A percentile compares a stretch with the other conserved stretches of the same genome.
phyloP scores from a whole-genome alignment of 352 stramenopile genomes.

The Phytophthora colocasiae region DNA sequence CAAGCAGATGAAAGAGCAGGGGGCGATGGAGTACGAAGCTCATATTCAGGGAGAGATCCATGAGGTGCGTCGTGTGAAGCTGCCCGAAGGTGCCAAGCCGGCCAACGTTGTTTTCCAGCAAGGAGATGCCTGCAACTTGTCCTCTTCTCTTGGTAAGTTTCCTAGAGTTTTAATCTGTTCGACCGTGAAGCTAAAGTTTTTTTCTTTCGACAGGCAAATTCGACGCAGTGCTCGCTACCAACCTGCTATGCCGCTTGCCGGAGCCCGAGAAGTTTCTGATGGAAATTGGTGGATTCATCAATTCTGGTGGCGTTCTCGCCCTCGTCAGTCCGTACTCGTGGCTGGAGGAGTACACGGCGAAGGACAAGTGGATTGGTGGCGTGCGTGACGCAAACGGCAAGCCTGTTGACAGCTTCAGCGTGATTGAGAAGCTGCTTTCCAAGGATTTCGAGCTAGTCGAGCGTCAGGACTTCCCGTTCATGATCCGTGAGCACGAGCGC shows the following conservation, averaged over 20 bases:
- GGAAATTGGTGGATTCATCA: constrained; percentile 87
- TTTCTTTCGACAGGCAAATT: constrained; percentile 75
- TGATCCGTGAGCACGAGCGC: constrained; percentile 93
- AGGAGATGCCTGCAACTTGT: constrained; percentile 94
- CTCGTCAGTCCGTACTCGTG: constrained; percentile 98
- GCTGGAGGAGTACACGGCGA: constrained; percentile 96
- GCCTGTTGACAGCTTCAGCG: constrained; percentile 72
- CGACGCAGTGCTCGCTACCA: constrained; percentile 95
- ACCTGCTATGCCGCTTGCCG: constrained; percentile 96
- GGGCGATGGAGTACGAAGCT: constrained; percentile 85
- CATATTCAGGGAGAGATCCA: constrained; percentile 91
- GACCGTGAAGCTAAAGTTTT: constrained; percentile 28
- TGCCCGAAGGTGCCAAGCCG: constrained; percentile 70
- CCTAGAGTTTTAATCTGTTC: constrained; percentile 48
- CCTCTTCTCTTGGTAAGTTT: constrained; percentile 64
- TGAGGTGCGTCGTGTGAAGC: constrained; percentile 55
- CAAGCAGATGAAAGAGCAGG: constrained; percentile 86
- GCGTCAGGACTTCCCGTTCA: constrained; percentile 87
- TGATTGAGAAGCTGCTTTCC: constrained; percentile 64
- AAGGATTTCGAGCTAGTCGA: constrained; percentile 83
- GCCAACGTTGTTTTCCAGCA: constrained; percentile 90
- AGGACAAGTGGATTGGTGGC: constrained; percentile 88
- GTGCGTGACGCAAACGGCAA: constrained; percentile 47
- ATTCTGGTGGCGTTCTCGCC: constrained; percentile 92
- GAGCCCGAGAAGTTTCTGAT: constrained; percentile 92